phyloP scores from a whole-genome alignment of 345 rosid species.

The Cardiospermum halicacabum region DNA sequence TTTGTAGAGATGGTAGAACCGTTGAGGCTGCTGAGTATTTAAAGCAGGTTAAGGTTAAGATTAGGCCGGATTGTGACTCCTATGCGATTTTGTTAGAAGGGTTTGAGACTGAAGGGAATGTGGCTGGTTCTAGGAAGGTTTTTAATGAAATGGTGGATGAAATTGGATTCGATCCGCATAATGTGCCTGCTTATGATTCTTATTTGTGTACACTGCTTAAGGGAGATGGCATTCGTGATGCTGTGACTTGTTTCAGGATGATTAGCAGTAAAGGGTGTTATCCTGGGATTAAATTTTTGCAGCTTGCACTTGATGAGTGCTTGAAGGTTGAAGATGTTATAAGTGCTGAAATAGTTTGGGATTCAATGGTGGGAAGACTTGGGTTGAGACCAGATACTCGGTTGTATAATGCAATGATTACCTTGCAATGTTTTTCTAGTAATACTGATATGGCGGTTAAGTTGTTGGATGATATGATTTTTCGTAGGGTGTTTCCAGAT shows the following conservation, averaged over 20 bases:
- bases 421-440: slow-evolving; percentile 32
- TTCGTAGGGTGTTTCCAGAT: slow-evolving; percentile 46
- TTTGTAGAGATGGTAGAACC: slow-evolving; percentile 50
- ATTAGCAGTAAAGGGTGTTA: slow-evolving; percentile 34
- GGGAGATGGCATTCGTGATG: slow-evolving; percentile 41
- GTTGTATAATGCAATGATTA: slow-evolving; percentile 47
- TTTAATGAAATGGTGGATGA: slow-evolving; percentile 42
- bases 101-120: slow-evolving; percentile 53
- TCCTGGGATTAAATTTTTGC: slow-evolving; percentile 45
- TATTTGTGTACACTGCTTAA: slow-evolving; percentile 40
- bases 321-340: slow-evolving; percentile 25
- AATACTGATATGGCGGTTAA: slow-evolving; percentile 27
- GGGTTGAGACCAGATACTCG: slow-evolving; percentile 40
- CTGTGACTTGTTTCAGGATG: slow-evolving; percentile 23
- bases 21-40: slow-evolving; percentile 38
- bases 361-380: slow-evolving; percentile 29
- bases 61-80: slow-evolving; percentile 44
- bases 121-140: slow-evolving; percentile 24
- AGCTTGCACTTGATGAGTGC: slow-evolving; percentile 30
- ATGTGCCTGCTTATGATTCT: slow-evolving; percentile 48
- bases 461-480: slow-evolving; percentile 53
- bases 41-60: slow-evolving; percentile 26
- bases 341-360: slow-evolving; percentile 44
- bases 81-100: slow-evolving; percentile 59
- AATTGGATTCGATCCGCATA: slow-evolving; percentile 52